Base-by-base conservation (phyloP, 2,329 filamentous ascomycete species). In the Botrytis elliptica region DNA sequence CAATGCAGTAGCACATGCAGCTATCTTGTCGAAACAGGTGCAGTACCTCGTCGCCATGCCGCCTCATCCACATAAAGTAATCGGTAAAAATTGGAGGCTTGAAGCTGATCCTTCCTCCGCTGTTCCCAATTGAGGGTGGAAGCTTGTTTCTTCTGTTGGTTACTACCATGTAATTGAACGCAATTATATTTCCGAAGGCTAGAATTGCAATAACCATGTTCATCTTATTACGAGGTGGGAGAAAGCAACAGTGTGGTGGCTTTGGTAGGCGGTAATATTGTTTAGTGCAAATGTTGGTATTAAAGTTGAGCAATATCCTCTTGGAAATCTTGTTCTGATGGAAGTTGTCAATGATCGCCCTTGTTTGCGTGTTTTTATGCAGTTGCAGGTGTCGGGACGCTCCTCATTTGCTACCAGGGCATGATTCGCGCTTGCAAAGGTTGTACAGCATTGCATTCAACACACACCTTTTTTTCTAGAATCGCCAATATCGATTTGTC, bases 331-430 rank as follows among this genome's bases (percentile, higher is more conserved):
- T 57, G 49, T 52, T 67, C 40, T 57, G n/a, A 72, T 72, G 8
- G 46, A 69, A 69, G 42, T 57, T 33, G 49, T 68, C n/a, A 72
- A 60, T 68, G 71, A 72, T 72, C 71, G 40, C 71, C 71, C 16
- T 72, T 42, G 12, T 72, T 69, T 59, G 52, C 36, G 71, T 73
- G 71, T 55, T 69, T 62, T 57, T 52, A 62, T 60, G 64, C 46
- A 66, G 71, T 72, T 73, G 71, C 64, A 73, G 64, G 60, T 73
- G 71, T 73, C 71, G 71, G 71, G 71, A 73, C 71, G 52, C 71
- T 73, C 42, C 71, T 73, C 52, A 73, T 73, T 73, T 73, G 71
- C 49, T 73, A 69, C 71, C 71, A 69, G 57, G 40, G n/a, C 40
- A 69, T 49, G 33, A 57, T 73, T 40, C 55, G 64, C 52, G 52